These are phyloP conservation scores for Balamuthia mandrillaris DNA, from an alignment of 208 protist genomes.

Conservation along the genomic window DNA sequence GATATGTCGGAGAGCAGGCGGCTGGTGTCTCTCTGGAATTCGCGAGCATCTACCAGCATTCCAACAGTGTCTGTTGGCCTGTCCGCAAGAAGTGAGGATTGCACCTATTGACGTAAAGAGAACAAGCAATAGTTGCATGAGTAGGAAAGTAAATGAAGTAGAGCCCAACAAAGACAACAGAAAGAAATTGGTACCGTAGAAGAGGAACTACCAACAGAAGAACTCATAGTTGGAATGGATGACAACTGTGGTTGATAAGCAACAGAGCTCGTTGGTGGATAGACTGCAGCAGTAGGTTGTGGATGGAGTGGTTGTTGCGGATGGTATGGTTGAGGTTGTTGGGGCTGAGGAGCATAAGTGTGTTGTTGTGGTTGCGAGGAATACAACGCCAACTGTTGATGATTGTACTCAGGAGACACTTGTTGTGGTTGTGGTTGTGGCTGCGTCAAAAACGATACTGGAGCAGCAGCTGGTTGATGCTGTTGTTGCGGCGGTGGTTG, in stretches of 20 bases:
- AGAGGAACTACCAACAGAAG: background rate
- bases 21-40: conserved; percentile 19
- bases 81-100: background rate
- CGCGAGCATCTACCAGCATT: background rate
- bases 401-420: background rate
- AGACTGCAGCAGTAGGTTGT: background rate
- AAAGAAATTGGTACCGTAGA: background rate
- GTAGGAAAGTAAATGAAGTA: no score
- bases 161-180: background rate
- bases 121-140: background rate
- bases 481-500: background rate
- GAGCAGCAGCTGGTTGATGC: background rate
- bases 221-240: background rate
- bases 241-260: background rate
- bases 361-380: background rate
- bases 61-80: conserved; percentile 14
- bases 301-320: background rate
- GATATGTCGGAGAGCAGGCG: background rate
- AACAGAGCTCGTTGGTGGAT: background rate
- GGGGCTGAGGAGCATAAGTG: background rate
- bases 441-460: background rate
- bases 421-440: background rate
- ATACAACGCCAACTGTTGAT: background rate
- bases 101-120: background rate
- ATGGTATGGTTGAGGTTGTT: background rate